Evolutionary conservation across 1,284 basidiomycete genomes (phyloP).

Genomic region (Coniferiporia weirii): DNA sequence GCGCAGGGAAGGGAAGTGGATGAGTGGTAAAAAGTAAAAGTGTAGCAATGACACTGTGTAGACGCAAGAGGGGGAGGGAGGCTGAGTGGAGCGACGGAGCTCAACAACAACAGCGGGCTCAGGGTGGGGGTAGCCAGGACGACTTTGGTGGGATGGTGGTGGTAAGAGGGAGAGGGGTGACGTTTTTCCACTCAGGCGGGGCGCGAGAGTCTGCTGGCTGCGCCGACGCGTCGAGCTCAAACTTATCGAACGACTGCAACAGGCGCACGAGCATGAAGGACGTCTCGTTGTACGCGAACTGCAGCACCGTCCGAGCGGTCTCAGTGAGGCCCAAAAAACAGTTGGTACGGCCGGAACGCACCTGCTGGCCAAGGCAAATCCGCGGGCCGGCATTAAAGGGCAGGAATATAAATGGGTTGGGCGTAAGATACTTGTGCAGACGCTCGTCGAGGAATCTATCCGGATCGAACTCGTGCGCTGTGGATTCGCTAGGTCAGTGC

Average conservation of each 20-base stretch:
- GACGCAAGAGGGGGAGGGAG: no score
- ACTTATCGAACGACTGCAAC: slow-evolving; percentile 50
- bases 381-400: slow-evolving; percentile 47
- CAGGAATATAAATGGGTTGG: slow-evolving; percentile 43
- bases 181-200: slow-evolving; percentile 40
- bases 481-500: not conserved
- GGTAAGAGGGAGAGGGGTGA: no score
- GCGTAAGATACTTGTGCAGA: slow-evolving; percentile 31
- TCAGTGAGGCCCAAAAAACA: not conserved
- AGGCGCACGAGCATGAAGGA: slow-evolving; percentile 62
- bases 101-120: no score
- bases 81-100: no score
- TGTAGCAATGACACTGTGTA: no score
- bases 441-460: slow-evolving; percentile 38
- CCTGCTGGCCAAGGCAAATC: slow-evolving; percentile 44
- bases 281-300: slow-evolving; percentile 68
- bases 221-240: slow-evolving; percentile 41
- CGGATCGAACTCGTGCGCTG: slow-evolving; percentile 41
- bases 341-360: slow-evolving; percentile 3
- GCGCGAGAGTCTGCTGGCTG: slow-evolving; percentile 40
- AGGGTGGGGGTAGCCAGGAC: no score
- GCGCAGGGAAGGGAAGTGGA: no score
- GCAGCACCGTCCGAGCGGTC: no score
- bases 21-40: no score
- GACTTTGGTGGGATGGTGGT: no score